phyloP scores from a whole-genome alignment of 2,329 filamentous ascomycete genomes.

The Bisporella sp. region DNA sequence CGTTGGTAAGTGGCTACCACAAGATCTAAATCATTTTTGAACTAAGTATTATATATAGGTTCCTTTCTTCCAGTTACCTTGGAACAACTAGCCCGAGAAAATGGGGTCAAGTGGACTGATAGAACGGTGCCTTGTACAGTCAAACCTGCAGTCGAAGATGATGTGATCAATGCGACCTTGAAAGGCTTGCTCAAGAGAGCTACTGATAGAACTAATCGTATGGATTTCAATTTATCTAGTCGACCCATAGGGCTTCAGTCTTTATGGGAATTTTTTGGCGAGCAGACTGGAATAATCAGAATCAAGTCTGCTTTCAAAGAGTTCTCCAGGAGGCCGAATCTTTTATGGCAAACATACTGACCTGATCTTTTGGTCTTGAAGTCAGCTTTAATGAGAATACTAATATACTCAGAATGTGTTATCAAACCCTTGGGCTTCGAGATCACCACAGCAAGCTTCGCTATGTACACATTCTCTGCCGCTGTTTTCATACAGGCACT shows the following conservation, averaged over 20 bases:
- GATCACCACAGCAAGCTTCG: conserved; percentile 92
- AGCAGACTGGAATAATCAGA: too few species aligned
- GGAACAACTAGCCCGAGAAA: conserved; percentile 84
- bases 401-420: conserved; percentile 48
- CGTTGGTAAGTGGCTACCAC: conserved; percentile 49
- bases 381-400: neutral
- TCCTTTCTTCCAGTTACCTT: conserved; percentile 93
- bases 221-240: neutral
- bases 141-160: conserved; percentile 12
- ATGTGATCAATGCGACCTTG: conserved; percentile 10
- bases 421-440: conserved; percentile 74
- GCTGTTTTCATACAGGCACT: conserved; percentile 84
- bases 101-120: conserved; percentile 77
- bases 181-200: conserved; percentile 17
- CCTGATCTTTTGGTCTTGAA: too few species aligned
- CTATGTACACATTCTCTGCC: conserved; percentile 95
- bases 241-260: too few species aligned
- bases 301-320: too few species aligned
- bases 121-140: conserved; percentile 66
- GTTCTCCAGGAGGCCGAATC: too few species aligned
- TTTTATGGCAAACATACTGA: too few species aligned
- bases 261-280: too few species aligned
- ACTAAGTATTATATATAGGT: conserved; percentile 27
- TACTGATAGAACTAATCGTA: conserved; percentile 12
- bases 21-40: neutral